Evolutionary conservation across 176 grass and related monocot genomes (phyloP), one percentile per base, ranked within the genome.

Genomic region (Melocanna baccifera): DNA sequence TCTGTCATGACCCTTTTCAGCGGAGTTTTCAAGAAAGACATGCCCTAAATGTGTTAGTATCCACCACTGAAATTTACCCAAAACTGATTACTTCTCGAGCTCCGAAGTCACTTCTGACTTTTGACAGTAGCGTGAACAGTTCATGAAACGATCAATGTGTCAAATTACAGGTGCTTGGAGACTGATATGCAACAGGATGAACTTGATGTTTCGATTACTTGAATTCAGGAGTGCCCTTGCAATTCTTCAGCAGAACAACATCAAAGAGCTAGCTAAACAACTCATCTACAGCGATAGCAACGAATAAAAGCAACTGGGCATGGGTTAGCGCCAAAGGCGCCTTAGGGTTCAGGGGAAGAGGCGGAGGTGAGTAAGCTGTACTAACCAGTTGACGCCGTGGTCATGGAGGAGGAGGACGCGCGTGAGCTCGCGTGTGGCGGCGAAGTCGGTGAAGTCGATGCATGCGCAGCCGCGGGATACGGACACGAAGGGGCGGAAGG

Each of bases 361-460:
- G 29, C 22, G n/a, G 42, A 13, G 43, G 28, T 16, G 1, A 77
- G 46, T 11, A 11, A 56, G 53, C 1, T 32, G 43, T 37, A 84
- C 56, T 71, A 87, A 86, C 85, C 93, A 99, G 81, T 91, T 86
- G 78, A 96, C 90, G 52, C 93, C 88, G 62, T 99, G 90, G 88
- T 99, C 96, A 59, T 96, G 96, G 72, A 94, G 88, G 70, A 99
- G 89, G 74, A 99, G 93, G 56, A 99, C 96, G 32, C 93, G 89
- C 58, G 93, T 99, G 62, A 99, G 89, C 91, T 99, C 93, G 42
- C 91, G 87, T 19, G 87, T 91, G 63, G 89, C 85, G 53, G 81
- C 45, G 85, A 90, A 90, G 71, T 90, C 85, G 67, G 89, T 84
- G 88, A 88, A 97, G 86, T 90, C 82, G 18, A 92, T 59, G 81